Evolutionary conservation across 495 filamentous ascomycete species (phyloP), one percentile per base, ranked within the genome.

Genomic region (Talaromyces liani): DNA sequence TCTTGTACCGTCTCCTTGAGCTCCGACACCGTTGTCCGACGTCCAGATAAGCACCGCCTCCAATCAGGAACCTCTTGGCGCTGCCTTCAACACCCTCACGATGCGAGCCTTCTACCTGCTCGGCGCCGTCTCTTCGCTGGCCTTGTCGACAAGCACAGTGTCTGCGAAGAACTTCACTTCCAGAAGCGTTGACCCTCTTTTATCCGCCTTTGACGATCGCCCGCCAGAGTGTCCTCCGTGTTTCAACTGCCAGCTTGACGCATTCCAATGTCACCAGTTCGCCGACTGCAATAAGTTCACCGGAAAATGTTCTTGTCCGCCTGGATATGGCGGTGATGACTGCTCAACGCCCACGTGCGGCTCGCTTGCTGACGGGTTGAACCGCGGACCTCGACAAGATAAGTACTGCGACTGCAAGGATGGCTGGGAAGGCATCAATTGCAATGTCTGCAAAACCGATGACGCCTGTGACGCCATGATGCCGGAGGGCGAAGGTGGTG

Each of bases 391-490:
- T 65, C 84, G 93, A 69, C 72, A 85, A 51, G 85, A 81, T 53
- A 79, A 86, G 16, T 76, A 80, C 36, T 98, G 94, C 75, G 77
- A 93, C 27, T 98, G 94, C 75, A 87, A 92, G 65, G 91, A 96
- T 34, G 94, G 95, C 56, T 98, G 94, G 94, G 84, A 84, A n/a
- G 94, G 94, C 65, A 93, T 98, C 75, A 98, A 98, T 80, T 98
- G 94, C 82, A 98, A 98, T 71, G 91, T 98, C 62, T 98, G 94
- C 76, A 83, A 88, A 54, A 84, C 85, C 16, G 81, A 98, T 71
- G 77, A 88, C 63, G 92, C 90, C 12, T 98, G 94, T 71, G 81
- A 91, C 73, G 84, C 89, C 7, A 76, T 98, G 75, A 94, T 93
- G 85, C 91, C 92, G 2, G 83, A 83, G 1, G 72, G 79, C n/a